Conservation (phyloP, 2,329 filamentous ascomycete genomes). For the Cladosporium sp. region DNA sequence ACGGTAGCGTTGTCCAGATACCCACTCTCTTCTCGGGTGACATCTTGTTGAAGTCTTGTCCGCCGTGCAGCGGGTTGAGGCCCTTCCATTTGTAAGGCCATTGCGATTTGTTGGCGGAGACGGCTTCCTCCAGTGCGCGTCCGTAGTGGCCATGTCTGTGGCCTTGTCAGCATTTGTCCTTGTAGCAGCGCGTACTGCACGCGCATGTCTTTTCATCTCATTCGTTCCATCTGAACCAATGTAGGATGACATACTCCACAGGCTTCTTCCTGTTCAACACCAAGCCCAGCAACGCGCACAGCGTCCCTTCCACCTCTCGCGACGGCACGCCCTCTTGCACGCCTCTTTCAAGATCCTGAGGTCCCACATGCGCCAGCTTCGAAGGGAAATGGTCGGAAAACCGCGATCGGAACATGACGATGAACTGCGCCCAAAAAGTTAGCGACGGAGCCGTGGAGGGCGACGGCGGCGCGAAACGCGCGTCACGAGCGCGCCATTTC, state of each 20-base stretch:
- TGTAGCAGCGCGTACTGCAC: no score
- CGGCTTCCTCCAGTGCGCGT: conserved; percentile 87
- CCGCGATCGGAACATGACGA: conserved; percentile 94
- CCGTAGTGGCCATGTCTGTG: conserved; percentile 85
- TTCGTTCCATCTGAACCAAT: neutral
- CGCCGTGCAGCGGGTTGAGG: conserved; percentile 75
- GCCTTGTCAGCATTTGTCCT: neutral
- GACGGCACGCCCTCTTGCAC: conserved; percentile 71
- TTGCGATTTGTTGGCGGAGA: conserved; percentile 76
- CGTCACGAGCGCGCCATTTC: conserved; percentile 27
- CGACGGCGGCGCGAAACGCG: conserved; percentile 14
- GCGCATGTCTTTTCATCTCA: neutral
- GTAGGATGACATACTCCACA: conserved; percentile 69
- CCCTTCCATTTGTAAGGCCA: conserved; percentile 82
- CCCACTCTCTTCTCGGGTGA: conserved; percentile 71
- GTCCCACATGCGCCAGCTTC: conserved; percentile 81
- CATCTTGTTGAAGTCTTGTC: conserved; percentile 77
- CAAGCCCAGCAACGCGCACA: conserved; percentile 82
- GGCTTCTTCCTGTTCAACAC: conserved; percentile 97
- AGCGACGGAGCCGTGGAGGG: conserved; percentile 21
- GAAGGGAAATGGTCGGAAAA: conserved; percentile 86
- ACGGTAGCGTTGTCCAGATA: conserved; percentile 7
- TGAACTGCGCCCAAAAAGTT: conserved; percentile 62
- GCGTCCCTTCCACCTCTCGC: conserved; percentile 76
- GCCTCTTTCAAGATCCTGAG: conserved; percentile 88